A percentile compares a stretch with the other conserved stretches of the same genome.
Evolutionary conservation across 345 rosid species (phyloP).

Genomic region (Gossypium ekmanianum): DNA sequence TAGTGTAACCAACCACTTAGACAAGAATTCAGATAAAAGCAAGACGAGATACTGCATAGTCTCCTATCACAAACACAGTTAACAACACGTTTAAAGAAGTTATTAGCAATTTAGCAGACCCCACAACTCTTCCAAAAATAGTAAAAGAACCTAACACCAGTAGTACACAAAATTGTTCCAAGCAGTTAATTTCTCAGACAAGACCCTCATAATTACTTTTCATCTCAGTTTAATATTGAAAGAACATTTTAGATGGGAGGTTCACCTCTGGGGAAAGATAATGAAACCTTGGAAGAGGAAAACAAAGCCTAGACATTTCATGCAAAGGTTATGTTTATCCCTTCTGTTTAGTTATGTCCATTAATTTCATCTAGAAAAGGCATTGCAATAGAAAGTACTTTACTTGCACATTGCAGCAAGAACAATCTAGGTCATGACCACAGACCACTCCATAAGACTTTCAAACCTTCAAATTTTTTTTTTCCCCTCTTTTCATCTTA

Average conservation of each 20-base stretch:
- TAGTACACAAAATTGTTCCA: neutral
- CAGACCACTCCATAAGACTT: neutral
- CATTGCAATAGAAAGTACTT: neutral
- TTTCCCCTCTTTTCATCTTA: neutral
- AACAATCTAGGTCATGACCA: neutral
- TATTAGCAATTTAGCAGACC: neutral
- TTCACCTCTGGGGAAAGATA: neutral
- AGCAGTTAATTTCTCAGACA: neutral
- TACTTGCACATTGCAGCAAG: neutral
- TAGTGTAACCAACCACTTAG: constrained; percentile 17
- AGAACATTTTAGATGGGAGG: neutral
- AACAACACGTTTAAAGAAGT: neutral
- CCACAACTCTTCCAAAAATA: neutral
- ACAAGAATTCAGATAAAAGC: neutral
- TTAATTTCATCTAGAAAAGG: neutral
- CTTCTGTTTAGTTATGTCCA: neutral
- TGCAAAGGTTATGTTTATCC: neutral
- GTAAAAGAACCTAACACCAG: neutral
- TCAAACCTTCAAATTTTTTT: neutral
- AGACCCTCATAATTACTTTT: neutral
- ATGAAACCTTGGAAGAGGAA: neutral
- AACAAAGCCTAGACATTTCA: constrained; percentile 3
- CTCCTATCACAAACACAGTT: neutral
- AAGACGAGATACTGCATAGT: neutral
- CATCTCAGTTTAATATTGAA: neutral